These are phyloP conservation scores for Pythium coloratum DNA, from an alignment of 352 stramenopile species.

Conservation along the genomic window DNA sequence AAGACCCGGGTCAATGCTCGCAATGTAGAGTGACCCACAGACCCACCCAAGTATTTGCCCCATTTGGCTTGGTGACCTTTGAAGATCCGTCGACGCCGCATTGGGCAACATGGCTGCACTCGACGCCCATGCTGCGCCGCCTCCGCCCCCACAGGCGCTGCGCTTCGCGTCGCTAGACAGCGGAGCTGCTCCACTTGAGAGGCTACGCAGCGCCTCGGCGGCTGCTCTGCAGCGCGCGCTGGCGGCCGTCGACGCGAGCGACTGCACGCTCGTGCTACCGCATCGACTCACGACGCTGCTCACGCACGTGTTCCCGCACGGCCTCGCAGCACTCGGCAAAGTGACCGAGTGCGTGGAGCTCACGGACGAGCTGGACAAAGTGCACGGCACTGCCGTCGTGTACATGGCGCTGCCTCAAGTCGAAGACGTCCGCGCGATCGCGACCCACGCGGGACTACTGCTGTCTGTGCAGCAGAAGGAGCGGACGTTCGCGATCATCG, in stretches of 20 bases:
- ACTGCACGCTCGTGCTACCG: conserved; percentile 55
- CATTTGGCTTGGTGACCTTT: conserved; percentile 9
- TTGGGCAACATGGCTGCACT: conserved; percentile 9
- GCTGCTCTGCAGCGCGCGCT: conserved; percentile 41
- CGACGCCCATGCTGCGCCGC: not conserved
- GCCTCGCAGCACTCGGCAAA: conserved; percentile 38
- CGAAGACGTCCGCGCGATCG: conserved; percentile 47
- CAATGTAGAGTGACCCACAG: not conserved
- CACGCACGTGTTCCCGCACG: conserved; percentile 58
- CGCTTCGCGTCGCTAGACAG: conserved; percentile 16
- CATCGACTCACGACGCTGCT: conserved; percentile 57
- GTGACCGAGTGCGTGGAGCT: conserved; percentile 63
- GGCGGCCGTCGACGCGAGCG: conserved; percentile 28
- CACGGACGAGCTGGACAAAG: conserved; percentile 39
- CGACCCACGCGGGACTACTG: conserved; percentile 43
- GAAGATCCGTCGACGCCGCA: conserved; percentile 8
- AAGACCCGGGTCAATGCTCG: not conserved
- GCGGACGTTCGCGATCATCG: conserved; percentile 37
- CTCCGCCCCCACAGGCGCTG: not conserved
- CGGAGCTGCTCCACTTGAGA: conserved; percentile 14
- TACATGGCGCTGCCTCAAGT: conserved; percentile 48
- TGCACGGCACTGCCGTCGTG: conserved; percentile 36
- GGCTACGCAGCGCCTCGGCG: conserved; percentile 47
- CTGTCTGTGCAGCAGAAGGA: conserved; percentile 22
- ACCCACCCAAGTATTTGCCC: not conserved